These are phyloP conservation scores for Fusarium zealandicum DNA, from an alignment of 2,329 filamentous ascomycete genomes.

Conservation along the genomic window DNA sequence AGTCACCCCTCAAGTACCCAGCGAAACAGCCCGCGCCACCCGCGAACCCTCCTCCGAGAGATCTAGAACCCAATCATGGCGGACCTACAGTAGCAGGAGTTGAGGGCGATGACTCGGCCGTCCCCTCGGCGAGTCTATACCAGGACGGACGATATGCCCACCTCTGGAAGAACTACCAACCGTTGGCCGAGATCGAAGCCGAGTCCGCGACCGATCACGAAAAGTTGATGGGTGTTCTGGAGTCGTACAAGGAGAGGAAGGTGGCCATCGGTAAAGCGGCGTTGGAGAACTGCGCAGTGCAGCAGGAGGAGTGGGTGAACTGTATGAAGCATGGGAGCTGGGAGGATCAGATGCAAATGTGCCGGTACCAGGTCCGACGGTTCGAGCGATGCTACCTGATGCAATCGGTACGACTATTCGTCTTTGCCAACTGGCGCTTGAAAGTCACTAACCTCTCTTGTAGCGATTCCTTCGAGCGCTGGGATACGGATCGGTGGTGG, in stretches of 20 bases:
- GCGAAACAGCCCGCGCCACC: conserved; percentile 38
- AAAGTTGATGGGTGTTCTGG: conserved; percentile 79
- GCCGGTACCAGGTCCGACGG: conserved; percentile 74
- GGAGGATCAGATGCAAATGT: conserved; percentile 78
- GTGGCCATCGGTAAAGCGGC: conserved; percentile 79
- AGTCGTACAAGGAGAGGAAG: conserved; percentile 84
- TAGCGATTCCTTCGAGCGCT: conserved; percentile 88
- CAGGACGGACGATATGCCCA: conserved; percentile 75
- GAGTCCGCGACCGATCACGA: conserved; percentile 79
- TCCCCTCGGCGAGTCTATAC: conserved; percentile 61
- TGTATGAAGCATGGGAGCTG: conserved; percentile 80
- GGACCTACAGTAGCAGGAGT: conserved; percentile 29
- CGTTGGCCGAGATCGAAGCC: conserved; percentile 72
- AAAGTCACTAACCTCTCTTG: conserved; percentile 13
- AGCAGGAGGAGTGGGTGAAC: conserved; percentile 81
- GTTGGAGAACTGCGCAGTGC: conserved; percentile 90
- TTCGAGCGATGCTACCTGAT: conserved; percentile 90
- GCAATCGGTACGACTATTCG: conserved; percentile 69
- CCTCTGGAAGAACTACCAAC: conserved; percentile 90
- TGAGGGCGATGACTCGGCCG: conserved; percentile 34
- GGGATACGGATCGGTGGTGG: conserved; percentile 78
- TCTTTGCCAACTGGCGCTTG: background rate
- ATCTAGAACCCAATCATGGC: conserved; percentile 11
- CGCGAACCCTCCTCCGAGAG: conserved; percentile 10
- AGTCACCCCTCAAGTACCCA: conserved; percentile 76